Evolutionary conservation across 306 rosid genomes (phyloP), one percentile per base, ranked within the genome.

Genomic region (Oemleria cerasiformis): DNA sequence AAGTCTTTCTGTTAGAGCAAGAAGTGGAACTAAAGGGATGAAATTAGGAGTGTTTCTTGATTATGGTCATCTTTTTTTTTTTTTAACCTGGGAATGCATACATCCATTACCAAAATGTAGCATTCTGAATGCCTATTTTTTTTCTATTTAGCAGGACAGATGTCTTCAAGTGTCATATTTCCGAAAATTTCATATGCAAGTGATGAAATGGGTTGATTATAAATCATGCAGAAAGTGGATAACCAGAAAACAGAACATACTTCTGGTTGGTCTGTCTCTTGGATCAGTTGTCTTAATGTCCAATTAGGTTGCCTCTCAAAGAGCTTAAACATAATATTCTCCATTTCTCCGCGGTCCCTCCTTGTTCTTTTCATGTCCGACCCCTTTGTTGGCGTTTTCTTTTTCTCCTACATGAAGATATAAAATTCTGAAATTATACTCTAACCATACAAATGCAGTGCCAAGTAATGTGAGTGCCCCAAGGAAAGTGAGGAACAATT

Each of bases 261-360:
- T 83, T 92, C 98, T 65, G 98, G 98, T 80, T 90, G 98, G 81
- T 92, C 90, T 0, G 97, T 92, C 83, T 88, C 92, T 79, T 88
- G 89, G 75, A 90, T 80, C 81, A 92, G 89, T 53, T 85, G 86
- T 80, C 84, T 88, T 73, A 86, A 77, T 40, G 96, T 90, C 93
- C 97, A 88, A 71, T 87, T 86, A 48, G 97, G 62, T 61, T 90
- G 88, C 65, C 84, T 76, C 73, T 92, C 98, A 79, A 92, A 90
- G 60, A 90, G 89, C 83, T 86, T 92, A 70, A 92, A 88, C 80
- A 92, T 79, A 44, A 90, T 85, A 65, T 84, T 87, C 81, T 92
- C 98, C 97, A 92, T 82, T 80, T 92, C 95, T 38, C 90, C 84
- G 7, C 90, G 95, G 63, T 88, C 92, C 83, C 87, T 87, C 84